phyloP scores from a whole-genome alignment of 2,329 filamentous ascomycete species.

The Dactylellina parvicollis region DNA sequence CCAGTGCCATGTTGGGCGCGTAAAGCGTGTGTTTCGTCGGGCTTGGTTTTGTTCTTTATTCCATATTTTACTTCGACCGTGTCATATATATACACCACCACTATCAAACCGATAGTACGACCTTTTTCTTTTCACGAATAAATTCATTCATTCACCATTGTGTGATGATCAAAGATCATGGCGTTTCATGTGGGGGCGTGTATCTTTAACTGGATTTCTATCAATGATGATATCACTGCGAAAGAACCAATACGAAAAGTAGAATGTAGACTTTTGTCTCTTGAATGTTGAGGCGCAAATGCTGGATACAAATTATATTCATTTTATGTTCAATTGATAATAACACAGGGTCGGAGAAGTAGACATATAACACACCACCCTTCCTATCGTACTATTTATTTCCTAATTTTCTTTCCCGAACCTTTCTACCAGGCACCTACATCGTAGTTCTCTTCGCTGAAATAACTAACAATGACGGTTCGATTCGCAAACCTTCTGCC shows the following conservation, averaged over 20 bases:
- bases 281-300: neutral
- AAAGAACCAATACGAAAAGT: neutral
- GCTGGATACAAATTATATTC: slow-evolving; percentile 7
- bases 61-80: slow-evolving; percentile 30
- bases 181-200: slow-evolving; percentile 19
- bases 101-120: slow-evolving; percentile 37
- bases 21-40: slow-evolving; percentile 28
- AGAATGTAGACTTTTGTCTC: neutral
- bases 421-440: slow-evolving; percentile 88
- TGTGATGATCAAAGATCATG: slow-evolving; percentile 9
- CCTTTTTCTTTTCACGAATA: slow-evolving; percentile 39
- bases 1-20: slow-evolving; percentile 46
- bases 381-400: slow-evolving; percentile 5
- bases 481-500: slow-evolving; percentile 95
- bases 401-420: neutral
- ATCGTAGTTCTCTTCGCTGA: slow-evolving; percentile 97
- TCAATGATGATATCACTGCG: slow-evolving; percentile 20
- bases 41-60: neutral
- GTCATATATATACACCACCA: slow-evolving; percentile 48
- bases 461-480: slow-evolving; percentile 96
- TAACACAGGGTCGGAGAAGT: slow-evolving; percentile 28
- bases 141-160: slow-evolving; percentile 27
- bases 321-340: slow-evolving; percentile 15
- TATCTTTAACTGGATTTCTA: slow-evolving; percentile 10
- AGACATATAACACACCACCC: neutral